Evolutionary conservation across 2,329 filamentous ascomycete genomes (phyloP).

Genomic region (Bipolaris zeicola): DNA sequence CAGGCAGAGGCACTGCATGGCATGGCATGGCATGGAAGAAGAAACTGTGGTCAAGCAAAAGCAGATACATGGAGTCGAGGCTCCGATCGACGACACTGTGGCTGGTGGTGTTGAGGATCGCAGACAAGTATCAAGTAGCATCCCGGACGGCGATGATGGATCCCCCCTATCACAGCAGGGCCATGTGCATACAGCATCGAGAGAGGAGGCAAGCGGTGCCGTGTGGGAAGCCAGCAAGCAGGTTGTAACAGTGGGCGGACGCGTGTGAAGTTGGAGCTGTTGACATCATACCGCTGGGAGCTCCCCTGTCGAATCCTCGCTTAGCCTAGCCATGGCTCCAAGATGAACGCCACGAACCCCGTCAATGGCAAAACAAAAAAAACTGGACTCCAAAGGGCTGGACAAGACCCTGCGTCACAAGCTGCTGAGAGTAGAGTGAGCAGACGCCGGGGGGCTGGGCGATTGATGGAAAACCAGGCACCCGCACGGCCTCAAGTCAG

Average conservation of each 20-base stretch:
- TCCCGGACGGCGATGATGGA: slow-evolving; percentile 18
- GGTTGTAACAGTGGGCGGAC: slow-evolving; percentile 11
- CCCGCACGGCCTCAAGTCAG: slow-evolving; percentile 4
- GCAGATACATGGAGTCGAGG: slow-evolving; percentile 23
- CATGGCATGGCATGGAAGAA: neutral
- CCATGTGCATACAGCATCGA: slow-evolving; percentile 22
- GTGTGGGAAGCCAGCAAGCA: slow-evolving; percentile 9
- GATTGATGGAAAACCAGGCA: neutral
- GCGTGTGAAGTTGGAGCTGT: slow-evolving; percentile 3
- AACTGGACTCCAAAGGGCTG: slow-evolving; percentile 4
- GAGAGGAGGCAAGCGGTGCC: slow-evolving; percentile 23
- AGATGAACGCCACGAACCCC: slow-evolving; percentile 6
- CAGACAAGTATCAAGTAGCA: slow-evolving; percentile 6
- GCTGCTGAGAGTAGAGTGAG: slow-evolving; percentile 3
- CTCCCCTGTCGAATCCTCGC: slow-evolving; percentile 17
- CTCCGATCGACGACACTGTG: slow-evolving; percentile 37
- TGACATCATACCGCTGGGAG: slow-evolving; percentile 15
- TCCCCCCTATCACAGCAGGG: slow-evolving; percentile 29
- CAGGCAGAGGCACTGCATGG: neutral
- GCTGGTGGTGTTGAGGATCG: slow-evolving; percentile 30
- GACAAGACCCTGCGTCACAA: slow-evolving; percentile 15
- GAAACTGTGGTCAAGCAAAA: slow-evolving; percentile 13
- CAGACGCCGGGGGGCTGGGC: neutral
- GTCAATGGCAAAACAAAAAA: neutral
- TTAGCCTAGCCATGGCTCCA: slow-evolving; percentile 18